These are phyloP conservation scores for Mesostigma viride DNA, from an alignment of 139 green algal species.

Conservation along the genomic window DNA sequence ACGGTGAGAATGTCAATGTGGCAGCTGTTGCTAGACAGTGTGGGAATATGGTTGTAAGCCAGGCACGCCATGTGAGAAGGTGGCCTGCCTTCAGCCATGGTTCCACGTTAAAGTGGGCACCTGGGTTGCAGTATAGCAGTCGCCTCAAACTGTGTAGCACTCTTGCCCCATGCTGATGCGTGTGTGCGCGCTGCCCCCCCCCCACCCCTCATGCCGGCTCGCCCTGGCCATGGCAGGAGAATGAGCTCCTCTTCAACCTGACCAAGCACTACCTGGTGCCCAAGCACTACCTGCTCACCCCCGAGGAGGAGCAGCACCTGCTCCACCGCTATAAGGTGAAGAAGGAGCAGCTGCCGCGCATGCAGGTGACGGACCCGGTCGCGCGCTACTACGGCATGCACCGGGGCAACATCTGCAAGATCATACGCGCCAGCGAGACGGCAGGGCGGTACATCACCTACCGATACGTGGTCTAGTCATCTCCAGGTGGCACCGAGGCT, in stretches of 20 bases:
- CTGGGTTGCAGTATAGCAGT: not conserved
- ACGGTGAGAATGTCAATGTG: no score
- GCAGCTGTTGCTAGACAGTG: no score
- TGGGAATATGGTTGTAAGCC: no score
- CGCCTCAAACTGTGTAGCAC: not conserved
- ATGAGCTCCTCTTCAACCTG: constrained; percentile 94
- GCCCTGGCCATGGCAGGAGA: constrained; percentile 40
- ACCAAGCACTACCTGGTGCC: constrained; percentile 88
- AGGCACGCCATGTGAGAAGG: no score
- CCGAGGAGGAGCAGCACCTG: constrained; percentile 77
- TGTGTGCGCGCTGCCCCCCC: no score
- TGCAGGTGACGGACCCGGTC: constrained; percentile 63
- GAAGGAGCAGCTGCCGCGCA: constrained; percentile 83
- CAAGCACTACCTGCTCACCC: constrained; percentile 66
- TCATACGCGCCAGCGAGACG: constrained; percentile 83
- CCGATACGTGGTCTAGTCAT: constrained; percentile 62
- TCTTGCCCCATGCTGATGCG: not conserved
- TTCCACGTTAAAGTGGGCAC: not conserved
- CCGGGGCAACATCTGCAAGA: constrained; percentile 82
- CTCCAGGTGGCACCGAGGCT: no score
- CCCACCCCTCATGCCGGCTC: not conserved
- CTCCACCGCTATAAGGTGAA: constrained; percentile 81
- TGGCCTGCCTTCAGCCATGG: not conserved
- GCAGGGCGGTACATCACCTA: constrained; percentile 93
- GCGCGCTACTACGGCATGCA: constrained; percentile 83